Evolutionary conservation across 345 rosid genomes (phyloP).

Genomic region (Hypericum androsaemum): DNA sequence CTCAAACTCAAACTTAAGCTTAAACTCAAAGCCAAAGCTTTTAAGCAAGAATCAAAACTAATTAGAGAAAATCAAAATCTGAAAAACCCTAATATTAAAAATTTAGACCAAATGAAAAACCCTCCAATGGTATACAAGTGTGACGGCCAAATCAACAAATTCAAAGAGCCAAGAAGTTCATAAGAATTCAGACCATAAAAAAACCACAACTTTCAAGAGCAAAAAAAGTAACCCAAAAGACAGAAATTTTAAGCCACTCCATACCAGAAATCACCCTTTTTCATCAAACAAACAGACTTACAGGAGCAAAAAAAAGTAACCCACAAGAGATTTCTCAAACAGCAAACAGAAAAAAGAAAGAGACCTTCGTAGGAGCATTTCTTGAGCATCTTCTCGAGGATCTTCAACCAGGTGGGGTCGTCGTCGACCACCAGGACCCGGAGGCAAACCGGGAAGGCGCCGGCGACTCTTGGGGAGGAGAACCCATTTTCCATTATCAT

Average conservation of each 20-base stretch:
- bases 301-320: constrained; percentile 4
- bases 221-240: background rate
- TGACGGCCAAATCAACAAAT: too few species aligned
- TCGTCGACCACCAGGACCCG: constrained; percentile 97
- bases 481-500: constrained; percentile 54
- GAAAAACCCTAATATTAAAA: too few species aligned
- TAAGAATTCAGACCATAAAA: background rate
- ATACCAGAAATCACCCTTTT: background rate
- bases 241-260: background rate
- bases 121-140: too few species aligned
- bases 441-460: constrained; percentile 67
- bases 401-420: constrained; percentile 91
- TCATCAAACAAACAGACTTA: background rate
- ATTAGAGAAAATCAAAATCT: too few species aligned
- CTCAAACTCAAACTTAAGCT: too few species aligned
- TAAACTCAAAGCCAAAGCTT: too few species aligned
- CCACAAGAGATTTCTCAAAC: background rate
- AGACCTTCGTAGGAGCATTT: constrained; percentile 88
- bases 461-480: constrained; percentile 50
- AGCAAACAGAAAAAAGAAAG: constrained; percentile 5
- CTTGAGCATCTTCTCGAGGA: constrained; percentile 97
- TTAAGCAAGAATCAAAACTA: too few species aligned
- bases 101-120: too few species aligned
- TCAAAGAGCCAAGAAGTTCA: too few species aligned
- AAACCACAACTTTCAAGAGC: constrained; percentile 2